Evolutionary conservation across 192 early-diverging fungal genomes (phyloP), one percentile per base, ranked within the genome.

Genomic region (Rhizoclosmatium globosum): DNA sequence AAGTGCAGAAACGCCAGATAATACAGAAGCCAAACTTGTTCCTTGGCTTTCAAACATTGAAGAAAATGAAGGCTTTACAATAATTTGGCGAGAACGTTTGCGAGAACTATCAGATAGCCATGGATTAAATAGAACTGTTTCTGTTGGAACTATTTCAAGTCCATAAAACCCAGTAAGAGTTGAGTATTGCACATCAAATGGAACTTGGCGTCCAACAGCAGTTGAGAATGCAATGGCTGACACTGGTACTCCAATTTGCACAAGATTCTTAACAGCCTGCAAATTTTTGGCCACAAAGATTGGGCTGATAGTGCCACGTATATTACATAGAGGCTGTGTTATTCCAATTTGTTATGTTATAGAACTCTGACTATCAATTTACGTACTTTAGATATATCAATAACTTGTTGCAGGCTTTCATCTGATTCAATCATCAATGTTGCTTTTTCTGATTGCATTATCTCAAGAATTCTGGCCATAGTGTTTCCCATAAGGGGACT

Each of bases 261-360:
- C 39, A 48, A 74, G 42, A 57, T 62, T 74, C 43, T 61, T 21
- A 42, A 62, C 17, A 23, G 72, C 31, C 44, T 74, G 56, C 4
- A 74, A 59, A 61, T 57, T 62, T 11, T 59, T 62, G 59, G 72
- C 72, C 4, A 74, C 72, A 59, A 74, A 74, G 3, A 74, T 47
- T 21, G 44, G 23, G 17, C 48, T 31, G 17, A 72, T 23, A 42
- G 70, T n/a, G 23, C n/a, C 43, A 61, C 4, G n/a, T 4, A 17
- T 3, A 13, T 42, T 38, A 46, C 72, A 74, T 6, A 74, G 50
- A 21, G 69, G 69, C 69, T 71, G 50, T 45, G 0, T 4, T 17
- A 11, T 23, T 71, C 67, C 15, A 9, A 42, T 41, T 53, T 53
- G 50, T 53, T 53, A 53, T 7, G 50, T 53, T 53, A 17, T 1